These are phyloP conservation scores for Coemansia sp. DNA, from an alignment of 192 early-diverging fungal genomes.

Conservation along the genomic window DNA sequence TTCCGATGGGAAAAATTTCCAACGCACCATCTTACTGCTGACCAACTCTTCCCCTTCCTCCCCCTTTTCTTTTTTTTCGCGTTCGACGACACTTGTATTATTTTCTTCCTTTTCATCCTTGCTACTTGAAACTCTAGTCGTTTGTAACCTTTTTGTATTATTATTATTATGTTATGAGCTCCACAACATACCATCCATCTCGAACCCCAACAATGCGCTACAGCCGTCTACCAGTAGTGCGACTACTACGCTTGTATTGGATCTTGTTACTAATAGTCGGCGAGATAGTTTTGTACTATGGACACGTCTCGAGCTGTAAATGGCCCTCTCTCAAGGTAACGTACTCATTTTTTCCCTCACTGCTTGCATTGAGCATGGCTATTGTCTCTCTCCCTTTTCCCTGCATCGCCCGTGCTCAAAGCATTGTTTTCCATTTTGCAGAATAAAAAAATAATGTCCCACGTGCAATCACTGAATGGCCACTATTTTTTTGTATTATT, in stretches of 20 bases:
- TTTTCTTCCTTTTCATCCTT: not conserved
- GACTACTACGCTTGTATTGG: slow-evolving; percentile 30
- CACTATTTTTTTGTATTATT: not conserved
- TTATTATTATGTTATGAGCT: not conserved
- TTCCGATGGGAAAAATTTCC: too few species aligned
- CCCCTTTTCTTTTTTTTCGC: not conserved
- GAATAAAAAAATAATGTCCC: not conserved
- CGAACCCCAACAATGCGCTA: not conserved
- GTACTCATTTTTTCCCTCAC: not conserved
- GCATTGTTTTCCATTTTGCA: not conserved
- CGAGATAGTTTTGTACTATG: slow-evolving; percentile 37
- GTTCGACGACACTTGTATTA: not conserved
- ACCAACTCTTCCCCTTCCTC: not conserved
- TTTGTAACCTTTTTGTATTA: not conserved
- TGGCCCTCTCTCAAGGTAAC: slow-evolving; percentile 26
- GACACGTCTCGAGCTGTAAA: slow-evolving; percentile 25
- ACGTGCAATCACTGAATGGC: not conserved
- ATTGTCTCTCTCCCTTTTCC: not conserved
- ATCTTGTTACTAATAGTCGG: slow-evolving; percentile 23
- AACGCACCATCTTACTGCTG: too few species aligned
- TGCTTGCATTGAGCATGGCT: not conserved
- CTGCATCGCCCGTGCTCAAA: not conserved
- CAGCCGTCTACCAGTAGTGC: slow-evolving; percentile 1
- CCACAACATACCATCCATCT: not conserved
- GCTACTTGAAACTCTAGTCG: not conserved